Evolutionary conservation across 2,329 filamentous ascomycete species (phyloP).

Genomic region (Arthrobotrys sphaeroides): DNA sequence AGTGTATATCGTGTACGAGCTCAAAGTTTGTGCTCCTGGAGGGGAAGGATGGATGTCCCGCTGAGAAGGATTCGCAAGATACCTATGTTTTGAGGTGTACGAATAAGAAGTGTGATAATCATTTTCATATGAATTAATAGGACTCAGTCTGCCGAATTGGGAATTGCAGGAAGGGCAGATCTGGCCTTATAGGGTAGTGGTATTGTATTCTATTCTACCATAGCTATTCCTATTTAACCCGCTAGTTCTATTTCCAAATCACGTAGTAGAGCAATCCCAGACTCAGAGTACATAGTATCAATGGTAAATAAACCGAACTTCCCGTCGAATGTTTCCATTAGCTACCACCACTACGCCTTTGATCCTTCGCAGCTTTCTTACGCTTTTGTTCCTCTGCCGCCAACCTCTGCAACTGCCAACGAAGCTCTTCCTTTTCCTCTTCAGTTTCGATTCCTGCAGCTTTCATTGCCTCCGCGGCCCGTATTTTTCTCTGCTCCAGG

Average conservation of each 20-base stretch:
- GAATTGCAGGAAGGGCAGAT: too few species aligned
- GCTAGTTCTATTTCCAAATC: too few species aligned
- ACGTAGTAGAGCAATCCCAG: too few species aligned
- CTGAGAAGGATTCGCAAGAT: background rate
- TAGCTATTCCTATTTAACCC: too few species aligned
- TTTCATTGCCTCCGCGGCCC: background rate
- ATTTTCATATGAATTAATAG: slow-evolving; percentile 24
- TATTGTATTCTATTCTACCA: too few species aligned
- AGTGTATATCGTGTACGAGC: background rate
- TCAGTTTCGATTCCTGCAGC: background rate
- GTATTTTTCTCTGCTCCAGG: background rate
- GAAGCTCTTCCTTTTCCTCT: background rate
- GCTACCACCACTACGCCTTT: too few species aligned
- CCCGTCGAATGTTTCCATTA: too few species aligned
- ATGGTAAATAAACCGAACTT: too few species aligned
- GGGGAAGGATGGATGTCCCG: background rate
- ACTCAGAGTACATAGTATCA: too few species aligned
- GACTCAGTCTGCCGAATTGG: background rate
- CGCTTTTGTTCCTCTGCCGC: background rate
- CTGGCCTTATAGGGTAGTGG: too few species aligned
- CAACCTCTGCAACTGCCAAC: background rate
- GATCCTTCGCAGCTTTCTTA: too few species aligned
- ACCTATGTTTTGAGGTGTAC: slow-evolving; percentile 9
- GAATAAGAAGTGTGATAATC: background rate
- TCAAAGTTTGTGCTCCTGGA: background rate